phyloP scores from a whole-genome alignment of 768 basidiomycete species.

The Suillus alpinus region DNA sequence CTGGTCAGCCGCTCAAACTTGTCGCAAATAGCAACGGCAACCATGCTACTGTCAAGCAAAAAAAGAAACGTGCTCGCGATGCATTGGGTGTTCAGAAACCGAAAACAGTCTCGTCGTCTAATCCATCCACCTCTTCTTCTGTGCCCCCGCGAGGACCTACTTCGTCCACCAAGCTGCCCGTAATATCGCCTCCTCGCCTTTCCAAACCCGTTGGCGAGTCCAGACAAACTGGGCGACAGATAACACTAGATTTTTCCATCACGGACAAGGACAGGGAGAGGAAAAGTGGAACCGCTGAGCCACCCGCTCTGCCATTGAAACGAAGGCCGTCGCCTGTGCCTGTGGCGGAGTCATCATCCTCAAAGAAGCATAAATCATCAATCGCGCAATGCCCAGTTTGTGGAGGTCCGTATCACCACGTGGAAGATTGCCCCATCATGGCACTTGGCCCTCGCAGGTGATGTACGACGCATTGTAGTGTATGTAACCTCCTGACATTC shows the following conservation, averaged over 20 bases:
- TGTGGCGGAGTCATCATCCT: slow-evolving; percentile 18
- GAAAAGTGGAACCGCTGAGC: neutral
- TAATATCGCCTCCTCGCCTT: neutral
- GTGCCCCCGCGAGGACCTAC: neutral
- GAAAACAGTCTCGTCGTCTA: neutral
- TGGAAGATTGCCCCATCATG: slow-evolving; percentile 57
- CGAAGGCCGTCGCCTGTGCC: slow-evolving; percentile 33
- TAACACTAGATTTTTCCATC: neutral
- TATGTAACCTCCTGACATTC: slow-evolving; percentile 7
- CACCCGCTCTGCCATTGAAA: slow-evolving; percentile 28
- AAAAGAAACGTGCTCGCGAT: neutral
- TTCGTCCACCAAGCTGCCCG: neutral
- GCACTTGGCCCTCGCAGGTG: slow-evolving; percentile 54
- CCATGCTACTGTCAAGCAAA: neutral
- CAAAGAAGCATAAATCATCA: slow-evolving; percentile 38
- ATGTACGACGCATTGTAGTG: slow-evolving; percentile 8
- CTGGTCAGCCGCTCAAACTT: slow-evolving; percentile 62
- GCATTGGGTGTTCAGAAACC: neutral
- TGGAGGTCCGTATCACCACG: slow-evolving; percentile 38
- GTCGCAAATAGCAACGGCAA: slow-evolving; percentile 33
- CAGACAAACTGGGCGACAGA: neutral
- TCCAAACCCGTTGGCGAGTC: neutral
- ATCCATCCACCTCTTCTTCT: slow-evolving; percentile 2
- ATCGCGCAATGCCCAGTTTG: slow-evolving; percentile 51
- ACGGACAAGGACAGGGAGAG: neutral